A percentile compares a stretch with the other conserved stretches of the same genome.
These are phyloP conservation scores for Petunia secreta DNA, from an alignment of 257 asterid genomes.

Conservation along the genomic window DNA sequence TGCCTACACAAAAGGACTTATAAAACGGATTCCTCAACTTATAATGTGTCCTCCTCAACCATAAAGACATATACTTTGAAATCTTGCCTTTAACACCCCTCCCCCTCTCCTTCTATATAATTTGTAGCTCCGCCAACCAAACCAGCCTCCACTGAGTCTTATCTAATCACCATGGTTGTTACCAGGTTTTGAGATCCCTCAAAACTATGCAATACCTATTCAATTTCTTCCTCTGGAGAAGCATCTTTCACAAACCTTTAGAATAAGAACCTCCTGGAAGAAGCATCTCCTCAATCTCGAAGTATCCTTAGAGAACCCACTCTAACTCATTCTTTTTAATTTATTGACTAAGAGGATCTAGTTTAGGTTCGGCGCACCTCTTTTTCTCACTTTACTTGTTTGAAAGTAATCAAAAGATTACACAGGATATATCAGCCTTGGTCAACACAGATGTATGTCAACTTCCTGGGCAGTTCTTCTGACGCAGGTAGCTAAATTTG, in stretches of 20 bases:
- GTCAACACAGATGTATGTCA: constrained; percentile 11
- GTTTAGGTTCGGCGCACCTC: constrained; percentile 21
- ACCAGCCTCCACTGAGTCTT: neutral
- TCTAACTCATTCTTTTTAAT: neutral
- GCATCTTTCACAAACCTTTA: constrained; percentile 1
- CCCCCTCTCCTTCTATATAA: neutral
- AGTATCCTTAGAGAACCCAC: constrained; percentile 17
- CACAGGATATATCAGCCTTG: constrained; percentile 13
- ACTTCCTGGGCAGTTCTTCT: constrained; percentile 1
- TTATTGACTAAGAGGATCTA: neutral
- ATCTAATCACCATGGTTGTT: neutral
- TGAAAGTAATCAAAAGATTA: neutral
- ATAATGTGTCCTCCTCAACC: too few species aligned
- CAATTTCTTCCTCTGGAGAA: constrained; percentile 15
- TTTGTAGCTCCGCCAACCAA: constrained; percentile 15
- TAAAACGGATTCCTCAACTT: too few species aligned
- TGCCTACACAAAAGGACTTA: too few species aligned
- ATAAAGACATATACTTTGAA: too few species aligned
- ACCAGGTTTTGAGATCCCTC: constrained; percentile 17
- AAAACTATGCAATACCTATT: neutral
- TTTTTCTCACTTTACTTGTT: neutral
- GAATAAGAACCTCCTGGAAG: neutral
- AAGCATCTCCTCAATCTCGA: constrained; percentile 12
- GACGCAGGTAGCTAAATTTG: neutral
- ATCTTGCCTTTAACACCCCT: neutral